Conservation (phyloP, 257 asterid genomes). For the Plantago major region DNA sequence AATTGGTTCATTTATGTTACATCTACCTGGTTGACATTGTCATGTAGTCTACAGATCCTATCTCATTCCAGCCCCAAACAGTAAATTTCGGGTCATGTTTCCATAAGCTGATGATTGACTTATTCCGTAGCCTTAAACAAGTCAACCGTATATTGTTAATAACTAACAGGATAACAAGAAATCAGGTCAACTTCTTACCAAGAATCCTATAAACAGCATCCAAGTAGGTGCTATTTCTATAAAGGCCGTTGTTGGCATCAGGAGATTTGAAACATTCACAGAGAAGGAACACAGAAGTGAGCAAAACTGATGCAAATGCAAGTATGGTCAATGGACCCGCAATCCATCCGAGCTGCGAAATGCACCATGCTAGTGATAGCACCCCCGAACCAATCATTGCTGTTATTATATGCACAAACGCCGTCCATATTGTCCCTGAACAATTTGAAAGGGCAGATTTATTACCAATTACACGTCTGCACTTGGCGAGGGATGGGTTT, state of each 20-base stretch:
- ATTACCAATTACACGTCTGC: no score
- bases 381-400: slow-evolving; percentile 89
- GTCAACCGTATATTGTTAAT: no score
- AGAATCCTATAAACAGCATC: slow-evolving; percentile 54
- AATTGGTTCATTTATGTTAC: not conserved
- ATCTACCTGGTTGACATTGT: no score
- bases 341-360: slow-evolving; percentile 75
- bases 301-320: slow-evolving; percentile 52
- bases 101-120: no score
- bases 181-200: slow-evolving; percentile 19
- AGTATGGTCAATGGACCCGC: slow-evolving; percentile 63
- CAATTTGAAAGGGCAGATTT: no score
- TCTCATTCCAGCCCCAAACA: no score
- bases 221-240: slow-evolving; percentile 45
- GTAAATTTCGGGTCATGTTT: no score
- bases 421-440: slow-evolving; percentile 65
- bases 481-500: no score
- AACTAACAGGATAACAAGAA: not conserved
- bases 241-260: slow-evolving; percentile 21
- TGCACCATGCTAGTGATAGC: slow-evolving; percentile 71
- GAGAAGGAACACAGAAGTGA: slow-evolving; percentile 47
- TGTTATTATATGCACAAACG: slow-evolving; percentile 64
- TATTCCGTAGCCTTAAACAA: no score
- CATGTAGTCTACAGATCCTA: no score
- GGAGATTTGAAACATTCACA: slow-evolving; percentile 50